Conservation (phyloP, 768 basidiomycete genomes). For the Cystofilobasidium ferigula region DNA sequence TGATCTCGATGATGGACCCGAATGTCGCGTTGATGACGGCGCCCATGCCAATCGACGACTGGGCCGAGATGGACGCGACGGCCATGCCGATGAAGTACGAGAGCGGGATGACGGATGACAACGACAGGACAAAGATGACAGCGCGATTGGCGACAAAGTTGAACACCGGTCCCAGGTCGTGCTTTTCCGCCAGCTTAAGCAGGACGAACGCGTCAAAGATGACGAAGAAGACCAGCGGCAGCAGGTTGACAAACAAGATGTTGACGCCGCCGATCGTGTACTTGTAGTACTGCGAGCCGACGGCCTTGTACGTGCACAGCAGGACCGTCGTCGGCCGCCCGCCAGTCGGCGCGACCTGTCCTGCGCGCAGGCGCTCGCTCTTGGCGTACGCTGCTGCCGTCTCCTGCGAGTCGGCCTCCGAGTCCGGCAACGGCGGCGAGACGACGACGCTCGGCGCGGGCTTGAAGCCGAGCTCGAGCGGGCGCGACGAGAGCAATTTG, state of each 20-base stretch:
- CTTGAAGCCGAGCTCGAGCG: constrained; percentile 81
- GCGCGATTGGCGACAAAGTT: constrained; percentile 58
- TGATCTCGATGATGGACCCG: constrained; percentile 94
- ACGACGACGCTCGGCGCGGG: constrained; percentile 62
- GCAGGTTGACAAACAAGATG: constrained; percentile 90
- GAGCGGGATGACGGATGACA: constrained; percentile 87
- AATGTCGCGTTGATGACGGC: constrained; percentile 99
- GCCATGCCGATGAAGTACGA: constrained; percentile 99
- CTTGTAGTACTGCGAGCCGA: constrained; percentile 90
- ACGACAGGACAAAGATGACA: constrained; percentile 68
- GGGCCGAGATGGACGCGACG: constrained; percentile 95
- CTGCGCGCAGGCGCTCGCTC: constrained; percentile 46
- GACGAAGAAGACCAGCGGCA: constrained; percentile 88
- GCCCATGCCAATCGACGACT: constrained; percentile 97
- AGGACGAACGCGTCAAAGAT: constrained; percentile 86
- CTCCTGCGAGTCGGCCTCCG: neutral
- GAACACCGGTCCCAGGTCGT: constrained; percentile 55
- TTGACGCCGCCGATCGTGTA: constrained; percentile 98
- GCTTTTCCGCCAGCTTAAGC: constrained; percentile 49
- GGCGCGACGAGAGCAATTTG: constrained; percentile 63
- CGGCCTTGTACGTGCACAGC: constrained; percentile 85
- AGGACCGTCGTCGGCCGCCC: constrained; percentile 76
- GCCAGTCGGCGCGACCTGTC: constrained; percentile 76
- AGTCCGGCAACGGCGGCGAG: constrained; percentile 27
- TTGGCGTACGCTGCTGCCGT: constrained; percentile 4